These are phyloP conservation scores for Kernera saxatilis DNA, from an alignment of 345 rosid species.

Conservation along the genomic window DNA sequence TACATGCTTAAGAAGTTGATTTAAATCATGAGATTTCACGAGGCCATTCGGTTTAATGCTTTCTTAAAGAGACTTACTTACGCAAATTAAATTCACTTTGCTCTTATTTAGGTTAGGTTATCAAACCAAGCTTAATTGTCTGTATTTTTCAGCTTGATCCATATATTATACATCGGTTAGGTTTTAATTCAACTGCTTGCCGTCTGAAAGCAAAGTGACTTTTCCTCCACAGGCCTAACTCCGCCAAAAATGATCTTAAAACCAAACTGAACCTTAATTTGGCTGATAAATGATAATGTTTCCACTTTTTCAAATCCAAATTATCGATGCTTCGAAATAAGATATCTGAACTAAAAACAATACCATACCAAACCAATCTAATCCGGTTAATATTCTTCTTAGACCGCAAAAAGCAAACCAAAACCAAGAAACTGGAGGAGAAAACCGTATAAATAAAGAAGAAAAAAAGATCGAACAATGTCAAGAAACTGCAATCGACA, in stretches of 20 bases:
- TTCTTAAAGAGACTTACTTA: neutral
- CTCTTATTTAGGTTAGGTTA: neutral
- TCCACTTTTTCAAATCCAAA: neutral
- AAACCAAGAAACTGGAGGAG: neutral
- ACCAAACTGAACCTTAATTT: too few relatives aligned
- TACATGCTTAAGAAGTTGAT: neutral
- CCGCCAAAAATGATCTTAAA: too few relatives aligned
- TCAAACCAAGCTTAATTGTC: too few relatives aligned
- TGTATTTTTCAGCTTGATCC: neutral
- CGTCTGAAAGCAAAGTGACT: neutral
- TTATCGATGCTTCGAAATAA: neutral
- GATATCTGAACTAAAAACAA: neutral
- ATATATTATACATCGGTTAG: neutral
- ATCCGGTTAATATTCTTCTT: neutral
- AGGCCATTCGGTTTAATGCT: neutral
- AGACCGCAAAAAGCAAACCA: neutral
- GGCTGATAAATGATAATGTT: too few relatives aligned
- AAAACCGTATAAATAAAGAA: neutral
- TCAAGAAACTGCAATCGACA: neutral
- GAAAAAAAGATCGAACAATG: conserved; percentile 2
- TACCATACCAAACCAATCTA: neutral
- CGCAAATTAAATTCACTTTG: too few relatives aligned
- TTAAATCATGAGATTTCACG: neutral
- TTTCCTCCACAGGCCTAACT: too few relatives aligned
- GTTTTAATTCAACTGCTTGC: neutral